These are phyloP conservation scores for Terfezia boudieri DNA, from an alignment of 495 filamentous ascomycete genomes.

Conservation along the genomic window DNA sequence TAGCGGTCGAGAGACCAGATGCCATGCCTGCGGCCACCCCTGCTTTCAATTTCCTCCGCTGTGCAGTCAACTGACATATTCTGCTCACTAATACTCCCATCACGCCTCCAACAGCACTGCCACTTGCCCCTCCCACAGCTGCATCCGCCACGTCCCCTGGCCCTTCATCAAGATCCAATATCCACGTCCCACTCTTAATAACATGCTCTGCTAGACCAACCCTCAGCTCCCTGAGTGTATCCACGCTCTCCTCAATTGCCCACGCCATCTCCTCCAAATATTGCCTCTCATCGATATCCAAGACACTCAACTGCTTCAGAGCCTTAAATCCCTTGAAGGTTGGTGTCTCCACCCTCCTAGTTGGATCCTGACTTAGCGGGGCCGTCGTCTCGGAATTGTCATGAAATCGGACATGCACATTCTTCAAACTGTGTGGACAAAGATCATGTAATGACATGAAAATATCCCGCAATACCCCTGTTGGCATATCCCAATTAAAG, in stretches of 20 bases:
- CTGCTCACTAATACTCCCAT: slow-evolving; percentile 46
- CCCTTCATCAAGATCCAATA: slow-evolving; percentile 12
- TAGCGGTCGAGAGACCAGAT: neutral
- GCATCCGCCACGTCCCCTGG: slow-evolving; percentile 10
- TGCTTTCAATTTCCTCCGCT: slow-evolving; percentile 6
- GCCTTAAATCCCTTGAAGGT: slow-evolving; percentile 69
- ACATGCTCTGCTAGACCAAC: slow-evolving; percentile 50
- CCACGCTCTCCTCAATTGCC: slow-evolving; percentile 51
- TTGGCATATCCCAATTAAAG: slow-evolving; percentile 95
- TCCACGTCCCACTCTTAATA: slow-evolving; percentile 5
- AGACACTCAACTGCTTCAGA: slow-evolving; percentile 55
- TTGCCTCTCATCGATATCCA: slow-evolving; percentile 71
- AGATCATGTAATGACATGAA: slow-evolving; percentile 46
- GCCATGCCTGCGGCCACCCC: neutral
- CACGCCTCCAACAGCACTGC: slow-evolving; percentile 36
- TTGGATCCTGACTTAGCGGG: slow-evolving; percentile 16
- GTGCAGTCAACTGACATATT: slow-evolving; percentile 33
- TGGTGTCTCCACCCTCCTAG: slow-evolving; percentile 44
- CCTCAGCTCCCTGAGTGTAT: slow-evolving; percentile 47
- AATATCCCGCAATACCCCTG: slow-evolving; percentile 65
- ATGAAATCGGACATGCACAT: slow-evolving; percentile 78
- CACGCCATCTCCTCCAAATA: slow-evolving; percentile 80
- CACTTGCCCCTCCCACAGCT: slow-evolving; percentile 19
- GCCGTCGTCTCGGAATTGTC: slow-evolving; percentile 36
- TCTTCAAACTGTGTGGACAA: slow-evolving; percentile 38